Percentiles rank a stretch among this genome's conserved stretches.
Evolutionary conservation across 345 rosid genomes (phyloP).

Genomic region (Eucalyptus paniculata): DNA sequence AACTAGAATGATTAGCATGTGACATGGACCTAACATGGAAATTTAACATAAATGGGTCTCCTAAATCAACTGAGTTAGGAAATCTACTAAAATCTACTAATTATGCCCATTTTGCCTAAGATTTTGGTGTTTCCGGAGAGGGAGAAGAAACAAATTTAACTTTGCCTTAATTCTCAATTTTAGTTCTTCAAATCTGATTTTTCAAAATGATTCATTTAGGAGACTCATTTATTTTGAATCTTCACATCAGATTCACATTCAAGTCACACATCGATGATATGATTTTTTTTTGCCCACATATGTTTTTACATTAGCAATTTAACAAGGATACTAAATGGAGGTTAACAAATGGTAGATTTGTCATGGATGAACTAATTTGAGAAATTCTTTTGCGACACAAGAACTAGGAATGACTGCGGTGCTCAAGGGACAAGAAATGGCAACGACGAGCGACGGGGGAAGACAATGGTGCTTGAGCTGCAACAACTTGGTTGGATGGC

Average conservation of each 20-base stretch:
- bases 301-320: neutral
- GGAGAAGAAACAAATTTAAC: neutral
- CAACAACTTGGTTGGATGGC: neutral
- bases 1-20: neutral
- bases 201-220: neutral
- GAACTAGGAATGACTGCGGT: neutral
- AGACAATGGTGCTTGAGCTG: neutral
- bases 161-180: neutral
- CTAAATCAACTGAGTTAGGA: neutral
- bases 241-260: neutral
- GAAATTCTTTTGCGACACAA: fast-evolving
- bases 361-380: too few species aligned
- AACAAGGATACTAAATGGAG: fast-evolving
- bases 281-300: neutral
- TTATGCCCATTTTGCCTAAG: neutral
- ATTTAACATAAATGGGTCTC: neutral
- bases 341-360: neutral
- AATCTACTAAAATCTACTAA: neutral
- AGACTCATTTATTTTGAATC: neutral
- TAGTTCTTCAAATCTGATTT: neutral
- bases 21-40: fast-evolving
- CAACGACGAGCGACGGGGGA: neutral
- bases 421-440: neutral
- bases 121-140: neutral
- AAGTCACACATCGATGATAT: fast-evolving